Conservation (phyloP, 1,284 basidiomycete genomes). For the Ceratobasidium sp. region DNA sequence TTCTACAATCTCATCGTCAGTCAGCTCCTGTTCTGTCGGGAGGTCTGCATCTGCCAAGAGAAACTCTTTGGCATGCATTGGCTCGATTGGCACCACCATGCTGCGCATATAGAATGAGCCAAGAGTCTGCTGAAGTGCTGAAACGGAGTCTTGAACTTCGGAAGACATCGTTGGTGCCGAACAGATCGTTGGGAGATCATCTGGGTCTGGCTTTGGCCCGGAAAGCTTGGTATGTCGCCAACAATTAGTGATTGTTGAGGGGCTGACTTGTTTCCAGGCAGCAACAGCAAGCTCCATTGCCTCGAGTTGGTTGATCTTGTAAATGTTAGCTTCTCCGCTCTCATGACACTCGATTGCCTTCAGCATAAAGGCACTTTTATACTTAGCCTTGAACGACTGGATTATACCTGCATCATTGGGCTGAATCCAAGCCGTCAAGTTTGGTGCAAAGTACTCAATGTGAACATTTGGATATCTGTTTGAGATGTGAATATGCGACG, state of each 20-base stretch:
- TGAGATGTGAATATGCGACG: constrained; percentile 15
- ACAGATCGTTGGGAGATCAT: neutral
- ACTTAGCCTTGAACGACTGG: constrained; percentile 43
- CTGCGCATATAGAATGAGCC: neutral
- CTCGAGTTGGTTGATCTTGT: constrained; percentile 36
- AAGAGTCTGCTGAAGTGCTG: neutral
- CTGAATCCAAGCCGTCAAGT: constrained; percentile 39
- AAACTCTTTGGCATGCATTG: neutral
- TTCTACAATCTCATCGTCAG: neutral
- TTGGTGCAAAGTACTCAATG: constrained; percentile 17
- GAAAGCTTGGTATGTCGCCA: constrained; percentile 21
- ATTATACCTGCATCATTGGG: constrained; percentile 39
- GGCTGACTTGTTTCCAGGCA: constrained; percentile 31
- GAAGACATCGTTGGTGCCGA: neutral
- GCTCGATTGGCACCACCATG: neutral
- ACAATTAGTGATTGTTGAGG: constrained; percentile 28
- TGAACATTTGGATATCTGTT: constrained; percentile 9
- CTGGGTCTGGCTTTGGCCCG: neutral
- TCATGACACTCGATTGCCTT: constrained; percentile 37
- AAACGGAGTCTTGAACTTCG: neutral
- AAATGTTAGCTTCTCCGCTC: constrained; percentile 19
- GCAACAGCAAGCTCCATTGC: constrained; percentile 25
- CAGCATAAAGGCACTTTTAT: neutral
- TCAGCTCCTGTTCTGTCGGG: neutral
- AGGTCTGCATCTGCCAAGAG: neutral